phyloP scores from a whole-genome alignment of 495 filamentous ascomycete genomes.

The Thermothielavioides terrestris region DNA sequence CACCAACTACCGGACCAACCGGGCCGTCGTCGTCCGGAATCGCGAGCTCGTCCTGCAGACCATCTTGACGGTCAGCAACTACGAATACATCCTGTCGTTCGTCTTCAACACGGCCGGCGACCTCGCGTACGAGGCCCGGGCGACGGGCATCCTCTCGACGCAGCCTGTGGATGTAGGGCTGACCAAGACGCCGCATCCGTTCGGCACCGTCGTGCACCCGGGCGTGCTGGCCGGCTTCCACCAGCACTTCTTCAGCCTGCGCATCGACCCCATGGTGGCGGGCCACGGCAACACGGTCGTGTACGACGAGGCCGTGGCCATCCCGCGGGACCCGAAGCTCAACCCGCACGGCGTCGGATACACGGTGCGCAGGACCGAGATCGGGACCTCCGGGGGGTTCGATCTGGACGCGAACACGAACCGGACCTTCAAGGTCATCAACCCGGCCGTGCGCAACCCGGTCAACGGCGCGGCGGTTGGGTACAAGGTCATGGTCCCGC shows the following conservation, averaged over 20 bases:
- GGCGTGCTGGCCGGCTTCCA: conserved; percentile 69
- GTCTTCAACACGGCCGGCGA: conserved; percentile 82
- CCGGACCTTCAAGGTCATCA: conserved; percentile 75
- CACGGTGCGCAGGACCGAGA: conserved; percentile 51
- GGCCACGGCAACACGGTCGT: conserved; percentile 64
- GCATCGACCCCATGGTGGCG: conserved; percentile 74
- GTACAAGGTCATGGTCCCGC: conserved; percentile 67
- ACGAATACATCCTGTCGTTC: conserved; percentile 79
- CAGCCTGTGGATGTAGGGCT: conserved; percentile 66
- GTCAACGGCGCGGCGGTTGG: conserved; percentile 68
- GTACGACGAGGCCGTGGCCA: conserved; percentile 51
- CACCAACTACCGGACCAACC: conserved; percentile 67
- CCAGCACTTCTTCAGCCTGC: conserved; percentile 86
- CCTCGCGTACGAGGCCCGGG: conserved; percentile 69
- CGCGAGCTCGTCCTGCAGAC: conserved; percentile 70
- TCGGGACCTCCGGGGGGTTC: conserved; percentile 42
- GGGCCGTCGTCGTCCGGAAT: conserved; percentile 56
- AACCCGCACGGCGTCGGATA: conserved; percentile 81
- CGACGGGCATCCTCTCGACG: conserved; percentile 80
- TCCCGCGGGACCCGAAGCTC: conserved; percentile 46
- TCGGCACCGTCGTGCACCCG: conserved; percentile 80
- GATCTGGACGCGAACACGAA: conserved; percentile 55
- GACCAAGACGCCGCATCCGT: conserved; percentile 42
- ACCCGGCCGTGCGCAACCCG: conserved; percentile 53
- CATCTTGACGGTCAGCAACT: conserved; percentile 72